A percentile compares a stretch with the other conserved stretches of the same genome.
Evolutionary conservation across 345 rosid genomes (phyloP).

Genomic region (Lagerstroemia speciosa): DNA sequence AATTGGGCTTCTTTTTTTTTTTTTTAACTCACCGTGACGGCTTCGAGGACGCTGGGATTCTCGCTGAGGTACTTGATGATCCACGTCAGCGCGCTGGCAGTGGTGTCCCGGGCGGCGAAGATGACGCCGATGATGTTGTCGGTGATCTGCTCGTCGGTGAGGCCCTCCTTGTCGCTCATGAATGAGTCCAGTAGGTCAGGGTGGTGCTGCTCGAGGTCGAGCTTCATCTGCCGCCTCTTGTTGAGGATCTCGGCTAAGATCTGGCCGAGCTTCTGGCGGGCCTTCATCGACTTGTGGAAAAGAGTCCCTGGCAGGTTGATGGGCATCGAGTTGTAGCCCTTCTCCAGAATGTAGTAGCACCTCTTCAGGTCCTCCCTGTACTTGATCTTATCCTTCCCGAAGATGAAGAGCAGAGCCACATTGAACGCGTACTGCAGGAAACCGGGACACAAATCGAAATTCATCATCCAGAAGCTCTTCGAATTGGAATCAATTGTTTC

Average conservation of each 20-base stretch:
- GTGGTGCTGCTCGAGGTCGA: slow-evolving; percentile 11
- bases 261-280: slow-evolving; percentile 66
- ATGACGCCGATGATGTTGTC: slow-evolving; percentile 54
- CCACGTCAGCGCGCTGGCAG: slow-evolving; percentile 60
- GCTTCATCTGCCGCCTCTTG: slow-evolving; percentile 25
- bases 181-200: slow-evolving; percentile 32
- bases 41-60: slow-evolving; percentile 31
- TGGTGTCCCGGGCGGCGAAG: slow-evolving; percentile 61
- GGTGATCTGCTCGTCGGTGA: slow-evolving; percentile 39
- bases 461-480: neutral
- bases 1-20: no score
- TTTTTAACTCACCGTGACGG: slow-evolving; percentile 30
- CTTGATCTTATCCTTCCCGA: slow-evolving; percentile 24
- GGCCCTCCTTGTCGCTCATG: slow-evolving; percentile 23
- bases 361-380: slow-evolving; percentile 56
- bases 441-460: neutral
- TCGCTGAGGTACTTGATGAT: slow-evolving; percentile 40
- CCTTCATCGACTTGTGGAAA: slow-evolving; percentile 79
- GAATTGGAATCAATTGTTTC: neutral
- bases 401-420: slow-evolving; percentile 35
- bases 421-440: slow-evolving; percentile 30
- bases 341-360: slow-evolving; percentile 83
- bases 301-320: slow-evolving; percentile 85
- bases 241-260: slow-evolving; percentile 33
- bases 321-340: slow-evolving; percentile 98